Percentiles rank a stretch among this genome's conserved stretches.
Conservation (phyloP, 2,329 filamentous ascomycete genomes). For the Colletotrichum liaoningense region DNA sequence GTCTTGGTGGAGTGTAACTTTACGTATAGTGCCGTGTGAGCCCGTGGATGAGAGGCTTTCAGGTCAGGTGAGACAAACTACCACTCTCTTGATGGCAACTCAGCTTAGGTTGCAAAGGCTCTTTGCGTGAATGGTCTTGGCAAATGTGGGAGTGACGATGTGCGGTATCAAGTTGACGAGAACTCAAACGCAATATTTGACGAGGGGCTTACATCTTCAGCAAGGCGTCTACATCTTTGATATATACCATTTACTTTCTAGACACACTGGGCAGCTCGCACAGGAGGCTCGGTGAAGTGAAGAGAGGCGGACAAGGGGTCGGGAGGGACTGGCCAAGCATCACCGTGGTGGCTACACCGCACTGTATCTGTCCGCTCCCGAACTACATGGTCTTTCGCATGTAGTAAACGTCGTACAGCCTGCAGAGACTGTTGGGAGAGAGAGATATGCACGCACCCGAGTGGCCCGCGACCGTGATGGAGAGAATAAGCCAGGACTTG, state of each 20-base stretch:
- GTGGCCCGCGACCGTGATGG: slow-evolving; percentile 1
- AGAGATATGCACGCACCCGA: slow-evolving; percentile 30
- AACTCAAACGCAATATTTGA: not conserved
- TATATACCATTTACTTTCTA: slow-evolving; percentile 22
- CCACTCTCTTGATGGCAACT: not conserved
- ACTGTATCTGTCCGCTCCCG: slow-evolving; percentile 45
- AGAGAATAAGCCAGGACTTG: not conserved
- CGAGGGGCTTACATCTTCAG: not conserved
- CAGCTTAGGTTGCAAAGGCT: not conserved
- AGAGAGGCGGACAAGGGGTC: not conserved
- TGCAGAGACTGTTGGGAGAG: slow-evolving; percentile 13
- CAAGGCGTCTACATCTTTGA: not conserved
- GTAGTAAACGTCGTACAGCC: slow-evolving; percentile 34
- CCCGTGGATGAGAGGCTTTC: not conserved
- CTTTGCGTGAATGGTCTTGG: not conserved
- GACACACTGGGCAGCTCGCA: not conserved
- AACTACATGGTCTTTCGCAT: slow-evolving; percentile 52
- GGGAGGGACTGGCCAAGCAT: slow-evolving; percentile 4
- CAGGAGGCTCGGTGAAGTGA: not conserved
- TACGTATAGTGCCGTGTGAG: not conserved
- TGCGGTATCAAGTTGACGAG: not conserved
- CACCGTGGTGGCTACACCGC: slow-evolving; percentile 36
- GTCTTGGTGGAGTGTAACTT: not conserved
- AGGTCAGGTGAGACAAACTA: not conserved
- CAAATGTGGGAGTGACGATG: not conserved